phyloP scores from a whole-genome alignment of 805 yeast species.

The Millerago galiae region DNA sequence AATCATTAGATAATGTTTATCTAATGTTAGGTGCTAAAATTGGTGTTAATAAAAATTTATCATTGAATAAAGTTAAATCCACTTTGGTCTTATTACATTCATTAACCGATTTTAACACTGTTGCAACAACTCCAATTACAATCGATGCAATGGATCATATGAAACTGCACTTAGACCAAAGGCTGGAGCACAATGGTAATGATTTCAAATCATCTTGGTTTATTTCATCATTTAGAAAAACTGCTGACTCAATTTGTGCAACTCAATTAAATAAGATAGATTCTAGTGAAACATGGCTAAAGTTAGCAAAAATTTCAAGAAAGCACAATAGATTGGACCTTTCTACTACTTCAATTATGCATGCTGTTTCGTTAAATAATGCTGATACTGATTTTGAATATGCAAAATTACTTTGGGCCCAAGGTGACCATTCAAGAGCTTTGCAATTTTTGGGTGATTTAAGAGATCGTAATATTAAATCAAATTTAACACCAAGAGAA shows the following conservation, averaged over 20 bases:
- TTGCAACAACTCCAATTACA: background rate
- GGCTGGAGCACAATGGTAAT: conserved; percentile 33
- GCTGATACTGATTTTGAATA: conserved; percentile 61
- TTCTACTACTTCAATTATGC: conserved; percentile 60
- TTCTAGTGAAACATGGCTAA: conserved; percentile 47
- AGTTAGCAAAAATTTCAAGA: conserved; percentile 60
- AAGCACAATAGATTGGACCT: conserved; percentile 63
- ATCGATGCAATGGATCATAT: conserved; percentile 1
- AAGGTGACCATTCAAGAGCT: conserved; percentile 84
- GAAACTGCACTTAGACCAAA: conserved; percentile 14
- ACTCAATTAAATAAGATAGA: conserved; percentile 22
- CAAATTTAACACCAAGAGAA: conserved; percentile 20
- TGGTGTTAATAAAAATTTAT: conserved; percentile 39
- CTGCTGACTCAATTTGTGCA: conserved; percentile 31
- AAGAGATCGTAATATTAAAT: conserved; percentile 10
- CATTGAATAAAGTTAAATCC: conserved; percentile 44
- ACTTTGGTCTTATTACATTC: conserved; percentile 52
- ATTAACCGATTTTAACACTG: conserved; percentile 45
- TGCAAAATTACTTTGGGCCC: conserved; percentile 80
- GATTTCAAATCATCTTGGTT: conserved; percentile 57
- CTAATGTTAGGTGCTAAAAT: conserved; percentile 55
- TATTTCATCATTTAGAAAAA: conserved; percentile 51
- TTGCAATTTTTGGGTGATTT: conserved; percentile 52
- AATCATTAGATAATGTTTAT: conserved; percentile 45
- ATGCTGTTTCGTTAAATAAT: conserved; percentile 36